These are phyloP conservation scores for Cryptococcus sp. DNA, from an alignment of 1,284 basidiomycete species.

Conservation along the genomic window DNA sequence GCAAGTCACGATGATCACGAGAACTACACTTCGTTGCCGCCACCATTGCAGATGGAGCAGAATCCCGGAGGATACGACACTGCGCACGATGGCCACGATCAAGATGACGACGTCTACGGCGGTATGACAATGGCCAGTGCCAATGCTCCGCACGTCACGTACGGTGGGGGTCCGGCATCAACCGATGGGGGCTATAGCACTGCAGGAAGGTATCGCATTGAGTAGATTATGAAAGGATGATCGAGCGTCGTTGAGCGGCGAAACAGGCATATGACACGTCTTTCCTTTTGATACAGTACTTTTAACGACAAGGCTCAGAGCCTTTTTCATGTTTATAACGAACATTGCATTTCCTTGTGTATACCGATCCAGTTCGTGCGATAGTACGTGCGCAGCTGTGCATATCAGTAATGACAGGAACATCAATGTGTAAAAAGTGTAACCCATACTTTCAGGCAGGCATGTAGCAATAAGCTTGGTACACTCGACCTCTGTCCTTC, in stretches of 20 bases:
- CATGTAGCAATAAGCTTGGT: too few relatives aligned
- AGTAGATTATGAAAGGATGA: not conserved
- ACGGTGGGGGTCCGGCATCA: not conserved
- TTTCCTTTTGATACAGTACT: too few relatives aligned
- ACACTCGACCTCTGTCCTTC: too few relatives aligned
- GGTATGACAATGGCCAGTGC: not conserved
- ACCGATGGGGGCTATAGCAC: not conserved
- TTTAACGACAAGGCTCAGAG: too few relatives aligned
- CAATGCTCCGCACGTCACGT: not conserved
- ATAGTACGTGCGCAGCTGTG: too few relatives aligned
- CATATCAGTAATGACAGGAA: too few relatives aligned
- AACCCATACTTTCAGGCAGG: too few relatives aligned
- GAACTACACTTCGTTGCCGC: constrained; percentile 40
- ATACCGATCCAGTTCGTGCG: not conserved
- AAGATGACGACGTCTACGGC: constrained; percentile 2
- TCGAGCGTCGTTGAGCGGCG: not conserved
- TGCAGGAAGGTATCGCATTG: not conserved
- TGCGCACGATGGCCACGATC: not conserved
- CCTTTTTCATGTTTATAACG: too few relatives aligned
- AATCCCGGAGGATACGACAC: not conserved
- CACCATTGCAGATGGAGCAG: constrained; percentile 23
- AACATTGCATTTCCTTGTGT: too few relatives aligned
- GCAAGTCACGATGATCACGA: constrained; percentile 26
- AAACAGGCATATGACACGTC: too few relatives aligned
- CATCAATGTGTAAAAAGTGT: too few relatives aligned